phyloP scores from a whole-genome alignment of 2,329 filamentous ascomycete genomes.

The Fusarium sp. region DNA sequence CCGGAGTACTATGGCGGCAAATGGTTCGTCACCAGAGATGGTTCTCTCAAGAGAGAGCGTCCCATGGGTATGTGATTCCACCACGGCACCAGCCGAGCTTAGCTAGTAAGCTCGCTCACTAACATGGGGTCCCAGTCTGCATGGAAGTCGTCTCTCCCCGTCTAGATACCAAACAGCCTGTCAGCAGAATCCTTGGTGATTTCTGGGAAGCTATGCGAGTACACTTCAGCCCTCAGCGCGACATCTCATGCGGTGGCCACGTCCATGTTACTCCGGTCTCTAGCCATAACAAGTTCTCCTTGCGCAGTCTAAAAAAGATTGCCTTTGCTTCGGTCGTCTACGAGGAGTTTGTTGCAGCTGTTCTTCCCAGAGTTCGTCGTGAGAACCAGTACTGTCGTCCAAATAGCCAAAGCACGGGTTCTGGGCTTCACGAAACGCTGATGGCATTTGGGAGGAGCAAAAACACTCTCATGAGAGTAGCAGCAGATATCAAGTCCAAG shows the following conservation, averaged over 20 bases:
- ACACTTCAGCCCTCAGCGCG: constrained; percentile 53
- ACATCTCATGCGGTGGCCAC: constrained; percentile 53
- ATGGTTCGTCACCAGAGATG: constrained; percentile 56
- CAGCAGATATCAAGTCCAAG: constrained; percentile 45
- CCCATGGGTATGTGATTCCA: constrained; percentile 49
- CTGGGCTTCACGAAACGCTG: constrained; percentile 47
- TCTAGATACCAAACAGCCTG: constrained; percentile 50
- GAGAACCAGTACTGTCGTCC: constrained; percentile 52
- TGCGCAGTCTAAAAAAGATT: constrained; percentile 51
- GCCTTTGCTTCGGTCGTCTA: constrained; percentile 52
- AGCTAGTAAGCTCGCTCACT: constrained; percentile 9
- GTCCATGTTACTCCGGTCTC: constrained; percentile 54
- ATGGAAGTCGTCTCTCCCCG: constrained; percentile 57
- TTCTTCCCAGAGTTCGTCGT: constrained; percentile 50
- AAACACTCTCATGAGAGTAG: constrained; percentile 44
- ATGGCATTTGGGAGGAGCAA: constrained; percentile 45
- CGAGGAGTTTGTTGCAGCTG: constrained; percentile 50
- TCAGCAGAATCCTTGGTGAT: constrained; percentile 51
- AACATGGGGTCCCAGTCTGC: constrained; percentile 48
- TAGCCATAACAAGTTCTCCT: constrained; percentile 50
- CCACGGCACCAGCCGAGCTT: neutral
- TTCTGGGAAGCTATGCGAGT: constrained; percentile 57
- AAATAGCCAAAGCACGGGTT: constrained; percentile 49
- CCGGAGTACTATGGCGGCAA: constrained; percentile 56
- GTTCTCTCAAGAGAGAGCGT: constrained; percentile 52